Conservation (phyloP, 306 rosid species). For the Sesbania bispinosa region DNA sequence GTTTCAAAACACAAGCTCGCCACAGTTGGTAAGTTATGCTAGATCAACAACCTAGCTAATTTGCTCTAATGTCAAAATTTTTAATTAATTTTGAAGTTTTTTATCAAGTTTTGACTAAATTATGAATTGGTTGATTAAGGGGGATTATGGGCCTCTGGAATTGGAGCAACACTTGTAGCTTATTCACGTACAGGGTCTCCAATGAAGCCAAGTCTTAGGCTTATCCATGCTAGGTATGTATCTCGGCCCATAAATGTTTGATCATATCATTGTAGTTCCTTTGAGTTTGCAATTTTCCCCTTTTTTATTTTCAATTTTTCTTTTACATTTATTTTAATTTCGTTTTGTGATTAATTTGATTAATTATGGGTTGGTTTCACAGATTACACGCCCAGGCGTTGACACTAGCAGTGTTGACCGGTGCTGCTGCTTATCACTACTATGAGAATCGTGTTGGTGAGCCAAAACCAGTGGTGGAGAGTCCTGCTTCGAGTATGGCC, state of each 20-base stretch:
- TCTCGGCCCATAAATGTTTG: background rate
- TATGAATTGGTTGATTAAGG: slow-evolving; percentile 32
- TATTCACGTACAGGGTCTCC: slow-evolving; percentile 45
- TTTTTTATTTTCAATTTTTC: background rate
- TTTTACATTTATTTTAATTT: background rate
- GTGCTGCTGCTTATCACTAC: slow-evolving; percentile 66
- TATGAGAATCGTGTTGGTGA: slow-evolving; percentile 35
- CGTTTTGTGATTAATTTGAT: background rate
- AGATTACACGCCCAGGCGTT: slow-evolving; percentile 90
- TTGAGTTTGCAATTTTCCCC: background rate
- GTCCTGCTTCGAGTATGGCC: background rate
- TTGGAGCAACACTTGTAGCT: slow-evolving; percentile 62
- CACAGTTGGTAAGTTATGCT: slow-evolving; percentile 46
- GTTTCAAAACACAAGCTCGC: slow-evolving; percentile 73
- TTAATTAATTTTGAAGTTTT: background rate
- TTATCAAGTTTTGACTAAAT: background rate
- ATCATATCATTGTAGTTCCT: background rate
- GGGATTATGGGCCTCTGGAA: slow-evolving; percentile 74
- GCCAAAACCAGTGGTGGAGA: background rate
- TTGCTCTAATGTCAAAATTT: background rate
- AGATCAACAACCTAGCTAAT: background rate
- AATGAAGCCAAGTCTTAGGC: slow-evolving; percentile 78
- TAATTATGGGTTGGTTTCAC: background rate
- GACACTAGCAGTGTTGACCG: slow-evolving; percentile 65
- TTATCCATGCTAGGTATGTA: slow-evolving; percentile 77